Conservation (phyloP, 768 basidiomycete species). For the Amanita exitialis region DNA sequence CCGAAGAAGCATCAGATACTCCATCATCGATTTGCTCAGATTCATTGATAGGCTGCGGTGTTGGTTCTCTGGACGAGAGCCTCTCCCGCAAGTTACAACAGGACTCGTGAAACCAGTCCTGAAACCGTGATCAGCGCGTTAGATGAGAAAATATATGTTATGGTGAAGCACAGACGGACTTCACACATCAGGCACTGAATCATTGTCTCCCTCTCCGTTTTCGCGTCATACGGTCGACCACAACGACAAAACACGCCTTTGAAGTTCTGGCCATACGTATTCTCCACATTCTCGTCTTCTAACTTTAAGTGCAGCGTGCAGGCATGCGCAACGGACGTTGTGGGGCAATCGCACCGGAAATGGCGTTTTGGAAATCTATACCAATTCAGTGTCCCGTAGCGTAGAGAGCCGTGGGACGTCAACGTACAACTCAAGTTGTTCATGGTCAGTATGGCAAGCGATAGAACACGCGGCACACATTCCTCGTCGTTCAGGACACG, state of each 20-base stretch:
- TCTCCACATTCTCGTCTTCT: slow-evolving; percentile 48
- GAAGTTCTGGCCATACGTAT: slow-evolving; percentile 72
- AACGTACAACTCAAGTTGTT: slow-evolving; percentile 68
- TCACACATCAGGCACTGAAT: slow-evolving; percentile 83
- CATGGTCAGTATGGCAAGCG: slow-evolving; percentile 80
- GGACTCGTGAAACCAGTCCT: slow-evolving; percentile 93
- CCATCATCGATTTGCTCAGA: slow-evolving; percentile 33
- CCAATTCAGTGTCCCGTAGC: slow-evolving; percentile 1
- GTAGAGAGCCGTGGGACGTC: background rate
- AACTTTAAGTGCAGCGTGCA: slow-evolving; percentile 51
- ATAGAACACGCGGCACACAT: slow-evolving; percentile 80
- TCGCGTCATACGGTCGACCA: slow-evolving; percentile 58
- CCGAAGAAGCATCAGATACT: slow-evolving; percentile 51
- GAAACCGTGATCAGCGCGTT: slow-evolving; percentile 7
- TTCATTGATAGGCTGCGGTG: slow-evolving; percentile 15
- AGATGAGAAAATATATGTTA: slow-evolving; percentile 1
- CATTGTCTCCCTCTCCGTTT: slow-evolving; percentile 75
- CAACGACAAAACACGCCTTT: slow-evolving; percentile 66
- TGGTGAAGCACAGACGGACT: slow-evolving; percentile 33
- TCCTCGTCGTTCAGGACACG: slow-evolving; percentile 58
- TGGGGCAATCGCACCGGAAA: slow-evolving; percentile 84
- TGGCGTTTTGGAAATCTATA: slow-evolving; percentile 67
- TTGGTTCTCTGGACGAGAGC: slow-evolving; percentile 38
- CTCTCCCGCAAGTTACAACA: slow-evolving; percentile 72
- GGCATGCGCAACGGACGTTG: slow-evolving; percentile 41